Evolutionary conservation across 768 basidiomycete genomes (phyloP).

Genomic region (Gloeopeniophorella convolvens): DNA sequence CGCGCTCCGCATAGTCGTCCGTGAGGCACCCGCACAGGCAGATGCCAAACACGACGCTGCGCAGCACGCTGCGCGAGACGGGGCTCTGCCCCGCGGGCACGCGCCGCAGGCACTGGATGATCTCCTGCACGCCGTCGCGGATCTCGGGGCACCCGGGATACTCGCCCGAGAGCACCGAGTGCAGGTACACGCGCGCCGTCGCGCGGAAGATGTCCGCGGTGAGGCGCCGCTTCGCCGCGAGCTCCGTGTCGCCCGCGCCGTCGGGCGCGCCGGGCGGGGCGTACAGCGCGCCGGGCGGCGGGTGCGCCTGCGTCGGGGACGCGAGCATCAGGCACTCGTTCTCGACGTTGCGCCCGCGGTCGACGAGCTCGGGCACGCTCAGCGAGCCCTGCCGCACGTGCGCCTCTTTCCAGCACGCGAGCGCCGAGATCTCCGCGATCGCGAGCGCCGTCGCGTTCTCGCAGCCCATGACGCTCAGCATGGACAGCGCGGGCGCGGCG

Average conservation of each 20-base stretch:
- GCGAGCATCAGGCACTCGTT: conserved; percentile 33
- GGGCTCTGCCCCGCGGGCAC: conserved; percentile 31
- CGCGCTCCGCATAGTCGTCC: conserved; percentile 39
- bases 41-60: conserved; percentile 74
- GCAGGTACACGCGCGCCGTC: conserved; percentile 67
- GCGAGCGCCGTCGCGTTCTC: conserved; percentile 75
- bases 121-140: conserved; percentile 43
- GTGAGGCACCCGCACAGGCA: conserved; percentile 69
- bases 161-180: conserved; percentile 71
- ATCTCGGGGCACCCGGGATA: conserved; percentile 62
- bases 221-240: conserved; percentile 30
- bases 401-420: conserved; percentile 59
- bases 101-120: conserved; percentile 40
- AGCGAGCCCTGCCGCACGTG: conserved; percentile 39
- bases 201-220: conserved; percentile 57
- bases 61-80: conserved; percentile 48
- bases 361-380: conserved; percentile 55
- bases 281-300: conserved; percentile 2
- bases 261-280: conserved; percentile 1
- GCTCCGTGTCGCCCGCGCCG: conserved; percentile 20
- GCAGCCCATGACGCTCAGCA: conserved; percentile 83
- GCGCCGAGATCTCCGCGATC: conserved; percentile 62
- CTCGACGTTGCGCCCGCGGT: conserved; percentile 48
- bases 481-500: conserved; percentile 42
- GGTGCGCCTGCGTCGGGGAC: conserved; percentile 17